A percentile compares a stretch with the other conserved stretches of the same genome.
phyloP scores from a whole-genome alignment of 768 basidiomycete species.

The Kwoniella shandongensis region DNA sequence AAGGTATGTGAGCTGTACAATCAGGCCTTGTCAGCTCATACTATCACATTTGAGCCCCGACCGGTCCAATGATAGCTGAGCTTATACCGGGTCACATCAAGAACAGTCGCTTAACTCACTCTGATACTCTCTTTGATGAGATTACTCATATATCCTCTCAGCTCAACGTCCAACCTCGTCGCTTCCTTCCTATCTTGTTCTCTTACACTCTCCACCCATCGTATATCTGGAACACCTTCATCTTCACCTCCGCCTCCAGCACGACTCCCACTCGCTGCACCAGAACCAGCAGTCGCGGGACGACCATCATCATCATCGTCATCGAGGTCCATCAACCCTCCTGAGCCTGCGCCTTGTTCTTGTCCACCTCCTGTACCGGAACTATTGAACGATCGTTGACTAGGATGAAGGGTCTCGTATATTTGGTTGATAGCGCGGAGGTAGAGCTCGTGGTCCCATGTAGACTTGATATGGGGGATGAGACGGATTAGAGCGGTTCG shows the following conservation, averaged over 20 bases:
- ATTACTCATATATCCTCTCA: conserved; percentile 91
- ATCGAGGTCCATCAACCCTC: conserved; percentile 5
- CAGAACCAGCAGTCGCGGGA: background rate
- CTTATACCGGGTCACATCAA: too few relatives aligned
- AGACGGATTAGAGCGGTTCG: conserved; percentile 25
- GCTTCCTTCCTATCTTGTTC: conserved; percentile 70
- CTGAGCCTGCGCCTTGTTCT: background rate
- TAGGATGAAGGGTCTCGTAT: conserved; percentile 3
- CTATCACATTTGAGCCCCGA: too few relatives aligned
- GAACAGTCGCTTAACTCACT: too few relatives aligned
- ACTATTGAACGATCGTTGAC: background rate
- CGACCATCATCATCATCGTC: background rate
- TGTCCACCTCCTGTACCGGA: background rate
- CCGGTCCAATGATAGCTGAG: too few relatives aligned
- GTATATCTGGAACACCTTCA: conserved; percentile 56
- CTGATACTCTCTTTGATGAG: conserved; percentile 99
- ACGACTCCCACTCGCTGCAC: background rate
- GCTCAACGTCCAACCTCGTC: conserved; percentile 84
- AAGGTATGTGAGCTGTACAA: conserved; percentile 54
- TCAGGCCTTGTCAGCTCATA: background rate
- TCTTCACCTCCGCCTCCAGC: conserved; percentile 5
- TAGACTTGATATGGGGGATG: conserved; percentile 31
- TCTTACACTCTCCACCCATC: conserved; percentile 71
- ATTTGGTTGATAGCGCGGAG: conserved; percentile 2
- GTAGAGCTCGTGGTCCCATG: conserved; percentile 28